Base-by-base conservation (phyloP, 2,329 filamentous ascomycete genomes). In the Cladophialophora bantiana region DNA sequence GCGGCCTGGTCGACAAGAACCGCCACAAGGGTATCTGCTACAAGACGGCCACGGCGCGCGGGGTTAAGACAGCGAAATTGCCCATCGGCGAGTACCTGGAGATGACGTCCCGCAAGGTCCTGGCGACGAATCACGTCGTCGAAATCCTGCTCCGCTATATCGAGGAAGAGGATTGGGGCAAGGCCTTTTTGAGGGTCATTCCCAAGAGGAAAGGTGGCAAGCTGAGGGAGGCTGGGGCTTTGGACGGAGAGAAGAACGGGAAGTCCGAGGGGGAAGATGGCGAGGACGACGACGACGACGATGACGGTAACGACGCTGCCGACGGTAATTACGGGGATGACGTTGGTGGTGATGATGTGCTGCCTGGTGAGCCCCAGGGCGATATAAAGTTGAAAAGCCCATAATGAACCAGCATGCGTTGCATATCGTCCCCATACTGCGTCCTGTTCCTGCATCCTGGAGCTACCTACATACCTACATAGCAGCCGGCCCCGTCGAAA, bases 81-180 rank as follows among this genome's bases (percentile, higher is more conserved):
- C 95, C 95, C 0, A 98, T 99, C 73, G 93, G 93, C n/a, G 89
- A 98, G 69, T 98, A 92, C 78, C 90, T 99, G 83, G 86, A 93
- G 70, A 96, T 99, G 91, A 86, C 89, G 64, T 94, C 90, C 73
- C 88, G 95, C 36, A 88, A 90, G 73, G 92, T 99, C 4, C 82
- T 99, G 65, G 90, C 94, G 3, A 97, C 94, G 7, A 99, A 98
- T 76, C 95, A 99, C 75, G 95, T 99, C 1, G 87, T 95, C 55
- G 94, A 98, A 79, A 98, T 99, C 69, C 97, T 99, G 92, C 81
- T 97, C 54, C 89, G 88, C 71, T 99, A 94, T 93, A 79, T 99
- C 62, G 93, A 97, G 78, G 59, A 61, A 7, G 92, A 91, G 1
- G 91, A 98, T 77, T 99, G 95, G 95, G 94, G 90, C 1, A 84